These are phyloP conservation scores for Ilyonectria mors-panacis DNA, from an alignment of 2,329 filamentous ascomycete genomes.

Conservation along the genomic window DNA sequence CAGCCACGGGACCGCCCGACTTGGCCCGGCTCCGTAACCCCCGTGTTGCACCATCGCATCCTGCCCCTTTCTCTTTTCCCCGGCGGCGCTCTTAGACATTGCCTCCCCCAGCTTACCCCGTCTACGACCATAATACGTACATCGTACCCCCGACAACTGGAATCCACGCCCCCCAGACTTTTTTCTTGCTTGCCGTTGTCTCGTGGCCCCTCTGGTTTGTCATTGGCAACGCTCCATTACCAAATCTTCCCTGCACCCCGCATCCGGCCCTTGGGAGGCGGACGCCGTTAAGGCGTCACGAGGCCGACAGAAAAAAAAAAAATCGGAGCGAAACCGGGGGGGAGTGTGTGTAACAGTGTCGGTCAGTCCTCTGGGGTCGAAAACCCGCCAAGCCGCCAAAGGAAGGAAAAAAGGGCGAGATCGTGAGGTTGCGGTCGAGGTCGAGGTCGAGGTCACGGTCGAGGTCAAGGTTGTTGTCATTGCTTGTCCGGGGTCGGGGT, in stretches of 20 bases:
- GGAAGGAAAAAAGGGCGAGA: slow-evolving; percentile 22
- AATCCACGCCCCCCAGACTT: slow-evolving; percentile 29
- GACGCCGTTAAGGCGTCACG: slow-evolving; percentile 46
- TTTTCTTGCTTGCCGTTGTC: slow-evolving; percentile 34
- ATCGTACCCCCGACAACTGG: slow-evolving; percentile 26
- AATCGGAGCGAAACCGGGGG: slow-evolving; percentile 26
- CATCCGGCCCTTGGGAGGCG: slow-evolving; percentile 45
- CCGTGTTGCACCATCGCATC: slow-evolving; percentile 35
- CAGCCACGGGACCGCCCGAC: slow-evolving; percentile 45
- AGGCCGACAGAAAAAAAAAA: slow-evolving; percentile 42
- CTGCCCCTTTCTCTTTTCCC: slow-evolving; percentile 33
- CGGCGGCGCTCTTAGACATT: slow-evolving; percentile 19
- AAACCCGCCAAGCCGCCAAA: slow-evolving; percentile 9
- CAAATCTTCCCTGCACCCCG: slow-evolving; percentile 49
- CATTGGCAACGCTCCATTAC: slow-evolving; percentile 45
- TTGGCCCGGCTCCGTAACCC: slow-evolving; percentile 26
- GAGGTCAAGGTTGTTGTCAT: background rate
- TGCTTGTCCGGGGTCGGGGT: slow-evolving; percentile 8
- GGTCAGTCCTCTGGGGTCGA: slow-evolving; percentile 19
- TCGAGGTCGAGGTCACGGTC: slow-evolving; percentile 7
- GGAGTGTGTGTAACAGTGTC: slow-evolving; percentile 25
- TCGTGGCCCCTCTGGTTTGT: slow-evolving; percentile 48
- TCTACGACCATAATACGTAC: slow-evolving; percentile 26
- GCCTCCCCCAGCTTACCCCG: slow-evolving; percentile 35
- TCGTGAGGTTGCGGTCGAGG: slow-evolving; percentile 6